Evolutionary conservation across 345 rosid species (phyloP).

Genomic region (Turnera subulata): DNA sequence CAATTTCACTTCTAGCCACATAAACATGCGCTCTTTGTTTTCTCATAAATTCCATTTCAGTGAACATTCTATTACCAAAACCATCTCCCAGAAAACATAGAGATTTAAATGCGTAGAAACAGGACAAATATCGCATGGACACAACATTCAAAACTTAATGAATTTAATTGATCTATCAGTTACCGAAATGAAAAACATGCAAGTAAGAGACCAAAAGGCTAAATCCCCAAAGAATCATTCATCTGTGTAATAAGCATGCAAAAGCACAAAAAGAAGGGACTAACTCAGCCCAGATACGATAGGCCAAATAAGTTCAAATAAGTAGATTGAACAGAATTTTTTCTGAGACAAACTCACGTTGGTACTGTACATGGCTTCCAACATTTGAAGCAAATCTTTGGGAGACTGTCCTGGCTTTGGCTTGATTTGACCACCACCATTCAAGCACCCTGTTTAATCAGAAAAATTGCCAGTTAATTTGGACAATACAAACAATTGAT

Average conservation of each 20-base stretch:
- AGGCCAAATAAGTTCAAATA: neutral
- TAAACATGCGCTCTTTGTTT: no score
- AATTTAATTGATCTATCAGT: no score
- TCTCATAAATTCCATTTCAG: no score
- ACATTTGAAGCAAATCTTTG: slow-evolving; percentile 58
- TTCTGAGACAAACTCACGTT: slow-evolving; percentile 45
- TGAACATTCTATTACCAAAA: no score
- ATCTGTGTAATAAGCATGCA: neutral
- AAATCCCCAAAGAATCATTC: neutral
- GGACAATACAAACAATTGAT: neutral
- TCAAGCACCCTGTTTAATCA: slow-evolving; percentile 63
- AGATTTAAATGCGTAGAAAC: no score
- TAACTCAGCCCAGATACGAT: neutral
- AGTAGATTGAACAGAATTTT: neutral
- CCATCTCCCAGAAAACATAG: no score
- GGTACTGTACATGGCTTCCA: slow-evolving; percentile 63
- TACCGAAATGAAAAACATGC: no score
- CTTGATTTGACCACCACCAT: slow-evolving; percentile 94
- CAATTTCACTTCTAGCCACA: neutral
- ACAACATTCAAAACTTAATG: no score
- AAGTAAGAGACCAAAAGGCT: neutral
- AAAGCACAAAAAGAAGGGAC: neutral
- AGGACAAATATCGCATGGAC: no score
- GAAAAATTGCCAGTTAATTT: neutral
- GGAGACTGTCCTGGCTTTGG: slow-evolving; percentile 80